These are phyloP conservation scores for Xylona heveae DNA, from an alignment of 495 filamentous ascomycete genomes.

Conservation along the genomic window DNA sequence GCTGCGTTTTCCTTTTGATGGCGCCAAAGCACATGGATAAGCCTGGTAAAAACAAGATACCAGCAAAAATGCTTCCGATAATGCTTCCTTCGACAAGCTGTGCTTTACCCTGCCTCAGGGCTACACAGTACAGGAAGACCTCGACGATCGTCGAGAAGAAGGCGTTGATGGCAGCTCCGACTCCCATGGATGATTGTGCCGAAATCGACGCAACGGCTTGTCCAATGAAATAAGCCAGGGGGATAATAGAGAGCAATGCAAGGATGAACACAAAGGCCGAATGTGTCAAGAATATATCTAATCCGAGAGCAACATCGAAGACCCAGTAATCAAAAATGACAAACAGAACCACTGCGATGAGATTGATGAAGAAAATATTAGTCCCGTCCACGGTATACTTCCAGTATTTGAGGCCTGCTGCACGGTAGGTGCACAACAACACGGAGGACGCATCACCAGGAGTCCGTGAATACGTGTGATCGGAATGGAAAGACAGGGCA, in stretches of 20 bases:
- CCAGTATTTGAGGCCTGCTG: slow-evolving; percentile 89
- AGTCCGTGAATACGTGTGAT: slow-evolving; percentile 49
- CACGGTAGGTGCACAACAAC: slow-evolving; percentile 89
- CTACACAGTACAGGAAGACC: slow-evolving; percentile 94
- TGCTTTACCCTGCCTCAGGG: slow-evolving; percentile 79
- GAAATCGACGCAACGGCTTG: slow-evolving; percentile 99
- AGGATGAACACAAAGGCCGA: slow-evolving; percentile 71
- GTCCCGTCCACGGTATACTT: slow-evolving; percentile 98
- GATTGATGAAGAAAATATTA: slow-evolving; percentile 96
- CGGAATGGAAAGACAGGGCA: slow-evolving; percentile 80
- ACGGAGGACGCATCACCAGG: slow-evolving; percentile 63
- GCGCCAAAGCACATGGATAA: slow-evolving; percentile 98
- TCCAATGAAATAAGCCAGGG: slow-evolving; percentile 97
- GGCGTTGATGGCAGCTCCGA: slow-evolving; percentile 93
- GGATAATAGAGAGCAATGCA: slow-evolving; percentile 79
- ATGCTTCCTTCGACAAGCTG: slow-evolving; percentile 90
- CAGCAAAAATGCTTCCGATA: slow-evolving; percentile 93
- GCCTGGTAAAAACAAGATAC: slow-evolving; percentile 90
- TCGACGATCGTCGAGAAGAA: slow-evolving; percentile 99
- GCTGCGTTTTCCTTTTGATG: slow-evolving; percentile 92
- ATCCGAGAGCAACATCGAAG: slow-evolving; percentile 38
- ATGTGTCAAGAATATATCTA: slow-evolving; percentile 50
- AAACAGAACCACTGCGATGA: slow-evolving; percentile 75
- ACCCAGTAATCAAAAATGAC: slow-evolving; percentile 84
- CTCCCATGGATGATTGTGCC: slow-evolving; percentile 97